Evolutionary conservation across 2,329 filamentous ascomycete species (phyloP).

Genomic region (Fusarium vanettenii): DNA sequence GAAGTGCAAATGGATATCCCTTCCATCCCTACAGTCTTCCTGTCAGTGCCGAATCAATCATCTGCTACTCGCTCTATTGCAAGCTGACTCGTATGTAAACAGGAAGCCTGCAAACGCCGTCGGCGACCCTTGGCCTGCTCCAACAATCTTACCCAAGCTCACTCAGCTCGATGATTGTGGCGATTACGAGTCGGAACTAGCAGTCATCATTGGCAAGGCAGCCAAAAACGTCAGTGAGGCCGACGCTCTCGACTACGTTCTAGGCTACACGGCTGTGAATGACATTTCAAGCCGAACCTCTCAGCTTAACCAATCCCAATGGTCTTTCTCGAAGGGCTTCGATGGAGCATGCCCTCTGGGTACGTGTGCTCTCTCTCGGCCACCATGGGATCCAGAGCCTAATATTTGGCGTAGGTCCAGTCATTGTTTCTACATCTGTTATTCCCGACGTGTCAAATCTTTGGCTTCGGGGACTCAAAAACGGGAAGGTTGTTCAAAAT

Average conservation of each 20-base stretch:
- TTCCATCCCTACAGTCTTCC: conserved; percentile 66
- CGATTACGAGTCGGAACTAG: conserved; percentile 71
- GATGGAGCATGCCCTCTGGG: conserved; percentile 65
- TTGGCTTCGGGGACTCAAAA: conserved; percentile 66
- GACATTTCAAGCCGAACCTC: conserved; percentile 63
- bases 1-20: conserved; percentile 66
- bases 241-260: conserved; percentile 68
- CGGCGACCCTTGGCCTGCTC: conserved; percentile 64
- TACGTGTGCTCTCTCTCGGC: background rate
- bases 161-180: conserved; percentile 62
- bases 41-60: conserved; percentile 45
- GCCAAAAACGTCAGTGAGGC: conserved; percentile 66
- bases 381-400: background rate
- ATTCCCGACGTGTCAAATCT: conserved; percentile 68
- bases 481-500: conserved; percentile 54
- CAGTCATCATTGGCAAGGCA: conserved; percentile 63
- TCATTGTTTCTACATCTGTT: conserved; percentile 68
- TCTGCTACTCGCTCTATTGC: background rate
- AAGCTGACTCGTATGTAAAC: background rate
- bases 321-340: conserved; percentile 67
- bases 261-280: conserved; percentile 73
- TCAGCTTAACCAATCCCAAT: conserved; percentile 43
- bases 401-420: conserved; percentile 63
- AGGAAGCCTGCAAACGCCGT: conserved; percentile 66
- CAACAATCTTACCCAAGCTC: conserved; percentile 63